phyloP scores from a whole-genome alignment of 768 basidiomycete genomes.

The Amanita rubescens region DNA sequence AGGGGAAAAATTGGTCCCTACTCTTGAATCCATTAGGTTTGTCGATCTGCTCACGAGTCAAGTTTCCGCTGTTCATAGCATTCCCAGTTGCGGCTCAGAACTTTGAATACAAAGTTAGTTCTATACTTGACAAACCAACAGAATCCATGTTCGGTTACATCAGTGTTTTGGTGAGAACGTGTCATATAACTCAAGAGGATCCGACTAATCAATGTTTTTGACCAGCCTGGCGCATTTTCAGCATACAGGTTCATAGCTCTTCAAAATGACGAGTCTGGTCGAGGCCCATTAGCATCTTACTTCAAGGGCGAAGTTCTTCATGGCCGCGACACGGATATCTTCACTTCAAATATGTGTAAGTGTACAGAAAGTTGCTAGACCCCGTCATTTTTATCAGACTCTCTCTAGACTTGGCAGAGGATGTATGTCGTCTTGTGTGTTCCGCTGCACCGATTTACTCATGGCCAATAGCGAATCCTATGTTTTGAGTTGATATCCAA shows the following conservation, averaged over 20 bases:
- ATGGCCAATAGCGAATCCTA: conserved; percentile 56
- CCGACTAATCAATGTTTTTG: neutral
- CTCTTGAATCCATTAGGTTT: conserved; percentile 79
- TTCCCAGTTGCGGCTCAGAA: conserved; percentile 82
- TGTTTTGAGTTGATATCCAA: conserved; percentile 79
- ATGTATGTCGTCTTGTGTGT: conserved; percentile 41
- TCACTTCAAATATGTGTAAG: conserved; percentile 95
- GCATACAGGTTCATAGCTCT: conserved; percentile 88
- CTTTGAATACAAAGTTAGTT: conserved; percentile 90
- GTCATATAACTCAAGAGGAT: neutral
- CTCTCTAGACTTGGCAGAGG: conserved; percentile 74
- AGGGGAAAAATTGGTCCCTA: conserved; percentile 80
- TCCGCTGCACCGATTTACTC: conserved; percentile 1
- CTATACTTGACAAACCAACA: conserved; percentile 85
- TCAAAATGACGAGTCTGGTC: conserved; percentile 74
- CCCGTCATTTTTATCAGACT: conserved; percentile 7
- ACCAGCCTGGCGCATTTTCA: conserved; percentile 86
- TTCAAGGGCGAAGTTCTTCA: conserved; percentile 92
- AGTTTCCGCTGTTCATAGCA: neutral
- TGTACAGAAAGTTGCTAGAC: conserved; percentile 8
- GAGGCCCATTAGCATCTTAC: conserved; percentile 89
- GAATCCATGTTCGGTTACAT: conserved; percentile 95
- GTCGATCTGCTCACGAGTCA: conserved; percentile 9
- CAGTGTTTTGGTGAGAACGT: conserved; percentile 67
- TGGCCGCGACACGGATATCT: conserved; percentile 83